Percentiles rank a stretch among this genome's conserved stretches.
Conservation (phyloP, 805 yeast species). For the Saccharomyces jurei region DNA sequence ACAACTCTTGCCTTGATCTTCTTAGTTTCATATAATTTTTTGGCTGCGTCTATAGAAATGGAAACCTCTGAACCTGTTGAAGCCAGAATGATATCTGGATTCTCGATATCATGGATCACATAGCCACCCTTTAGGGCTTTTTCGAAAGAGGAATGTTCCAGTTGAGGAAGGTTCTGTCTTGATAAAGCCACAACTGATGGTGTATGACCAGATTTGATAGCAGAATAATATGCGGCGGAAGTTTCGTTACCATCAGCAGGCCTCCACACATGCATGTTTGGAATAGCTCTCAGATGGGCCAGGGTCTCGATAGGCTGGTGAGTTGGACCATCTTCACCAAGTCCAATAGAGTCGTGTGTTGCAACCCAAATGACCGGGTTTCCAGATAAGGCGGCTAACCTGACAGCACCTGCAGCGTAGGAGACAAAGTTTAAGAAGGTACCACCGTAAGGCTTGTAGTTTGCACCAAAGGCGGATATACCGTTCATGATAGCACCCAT, state of each 20-base stretch:
- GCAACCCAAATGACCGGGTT: constrained; percentile 83
- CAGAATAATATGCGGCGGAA: constrained; percentile 70
- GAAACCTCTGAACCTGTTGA: constrained; percentile 92
- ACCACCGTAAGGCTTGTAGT: constrained; percentile 88
- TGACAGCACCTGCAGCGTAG: constrained; percentile 80
- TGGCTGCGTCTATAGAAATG: constrained; percentile 73
- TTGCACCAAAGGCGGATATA: constrained; percentile 81
- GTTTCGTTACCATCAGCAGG: constrained; percentile 90
- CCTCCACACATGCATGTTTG: constrained; percentile 82
- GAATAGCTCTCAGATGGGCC: constrained; percentile 79
- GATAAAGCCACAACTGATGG: constrained; percentile 72
- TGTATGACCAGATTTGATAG: constrained; percentile 52
- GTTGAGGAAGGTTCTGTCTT: constrained; percentile 87
- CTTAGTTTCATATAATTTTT: constrained; percentile 48
- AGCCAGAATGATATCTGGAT: constrained; percentile 66
- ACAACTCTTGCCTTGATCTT: constrained; percentile 77
- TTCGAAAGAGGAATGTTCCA: constrained; percentile 86
- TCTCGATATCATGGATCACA: constrained; percentile 49
- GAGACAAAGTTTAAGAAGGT: constrained; percentile 92
- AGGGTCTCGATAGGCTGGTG: constrained; percentile 88
- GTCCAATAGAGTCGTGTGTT: constrained; percentile 83
- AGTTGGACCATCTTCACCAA: constrained; percentile 92
- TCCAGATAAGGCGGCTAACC: constrained; percentile 76
- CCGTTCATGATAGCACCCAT: constrained; percentile 99
- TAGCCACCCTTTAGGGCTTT: constrained; percentile 94